Base-by-base conservation (phyloP, 352 stramenopile species). In the Aphanomyces astaci region DNA sequence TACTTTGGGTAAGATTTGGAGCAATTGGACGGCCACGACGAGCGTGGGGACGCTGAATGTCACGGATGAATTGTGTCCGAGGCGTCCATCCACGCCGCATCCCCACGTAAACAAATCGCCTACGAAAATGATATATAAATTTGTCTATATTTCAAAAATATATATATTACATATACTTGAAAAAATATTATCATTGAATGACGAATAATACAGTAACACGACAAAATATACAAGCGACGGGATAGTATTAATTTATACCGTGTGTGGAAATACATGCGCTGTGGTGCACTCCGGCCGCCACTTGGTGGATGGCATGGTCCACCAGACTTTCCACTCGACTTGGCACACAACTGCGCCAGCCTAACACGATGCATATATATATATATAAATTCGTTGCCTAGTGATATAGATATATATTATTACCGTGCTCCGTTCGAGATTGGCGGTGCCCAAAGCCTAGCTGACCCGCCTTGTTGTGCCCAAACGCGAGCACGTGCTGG, bases 401-500 rank as follows among this genome's bases (percentile, higher is more conserved):
- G n/a, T n/a, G n/a, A n/a, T n/a, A n/a, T n/a, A n/a, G n/a, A n/a
- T n/a, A n/a, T n/a, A n/a, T n/a, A n/a, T n/a, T n/a, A n/a, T 7
- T n/a, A 59, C 51, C 51, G 31, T 85, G 79, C 68, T 75, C 62
- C 56, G 40, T 86, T 74, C 66, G 89, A 79, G 19, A 89, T 64
- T 68, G 49, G 1, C 78, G 75, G 66, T 92, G 84, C 3, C 82
- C 81, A 39, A 90, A 53, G 0, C 84, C 84, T 2, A 92, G 72
- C 49, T 92, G 84, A 0, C 84, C 84, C 0, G 82, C 84, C 64
- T 92, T 82, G 65, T 92, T 92, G 73, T 90, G 88, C 1, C 84
- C 84, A 80, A 92, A 89, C 4, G 78, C 73, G 4, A 89, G 67
- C n/a, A 92, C 73, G 46, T 86, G 81, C 56, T 90, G 82, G 62